These are phyloP conservation scores for Calcarisporium arbuscula DNA, from an alignment of 2,329 filamentous ascomycete species.

Conservation along the genomic window DNA sequence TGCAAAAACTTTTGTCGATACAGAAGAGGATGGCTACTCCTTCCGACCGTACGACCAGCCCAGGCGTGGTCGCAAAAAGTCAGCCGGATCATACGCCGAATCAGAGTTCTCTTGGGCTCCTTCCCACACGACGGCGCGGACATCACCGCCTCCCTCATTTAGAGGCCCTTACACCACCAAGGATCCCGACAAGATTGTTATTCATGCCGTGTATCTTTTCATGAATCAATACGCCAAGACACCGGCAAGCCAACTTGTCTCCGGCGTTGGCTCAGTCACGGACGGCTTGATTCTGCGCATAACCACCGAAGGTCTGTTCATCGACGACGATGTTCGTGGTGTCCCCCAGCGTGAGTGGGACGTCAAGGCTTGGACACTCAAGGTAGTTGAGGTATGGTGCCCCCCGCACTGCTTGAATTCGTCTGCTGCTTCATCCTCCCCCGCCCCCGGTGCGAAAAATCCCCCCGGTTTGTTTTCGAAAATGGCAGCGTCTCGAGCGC, in stretches of 20 bases:
- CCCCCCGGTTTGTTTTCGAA: constrained; percentile 41
- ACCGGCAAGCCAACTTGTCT: constrained; percentile 85
- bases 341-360: constrained; percentile 98
- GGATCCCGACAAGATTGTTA: constrained; percentile 92
- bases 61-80: constrained; percentile 30
- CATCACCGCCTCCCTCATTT: constrained; percentile 74
- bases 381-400: constrained; percentile 84
- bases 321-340: constrained; percentile 88
- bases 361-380: constrained; percentile 95
- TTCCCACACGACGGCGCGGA: constrained; percentile 76
- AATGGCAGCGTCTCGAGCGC: constrained; percentile 38
- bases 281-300: constrained; percentile 90
- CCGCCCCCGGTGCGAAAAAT: constrained; percentile 31
- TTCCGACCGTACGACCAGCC: constrained; percentile 73
- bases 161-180: constrained; percentile 77
- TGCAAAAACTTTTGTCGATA: constrained; percentile 52
- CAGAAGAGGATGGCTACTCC: constrained; percentile 58
- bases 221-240: constrained; percentile 82
- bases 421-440: constrained; percentile 31
- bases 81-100: constrained; percentile 59
- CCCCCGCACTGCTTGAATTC: constrained; percentile 54
- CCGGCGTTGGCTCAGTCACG: constrained; percentile 77
- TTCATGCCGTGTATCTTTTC: constrained; percentile 88
- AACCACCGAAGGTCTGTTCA: constrained; percentile 89
- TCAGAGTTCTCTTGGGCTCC: constrained; percentile 85